phyloP scores from a whole-genome alignment of 2,329 filamentous ascomycete species.

The Leptoxyphium fumago region DNA sequence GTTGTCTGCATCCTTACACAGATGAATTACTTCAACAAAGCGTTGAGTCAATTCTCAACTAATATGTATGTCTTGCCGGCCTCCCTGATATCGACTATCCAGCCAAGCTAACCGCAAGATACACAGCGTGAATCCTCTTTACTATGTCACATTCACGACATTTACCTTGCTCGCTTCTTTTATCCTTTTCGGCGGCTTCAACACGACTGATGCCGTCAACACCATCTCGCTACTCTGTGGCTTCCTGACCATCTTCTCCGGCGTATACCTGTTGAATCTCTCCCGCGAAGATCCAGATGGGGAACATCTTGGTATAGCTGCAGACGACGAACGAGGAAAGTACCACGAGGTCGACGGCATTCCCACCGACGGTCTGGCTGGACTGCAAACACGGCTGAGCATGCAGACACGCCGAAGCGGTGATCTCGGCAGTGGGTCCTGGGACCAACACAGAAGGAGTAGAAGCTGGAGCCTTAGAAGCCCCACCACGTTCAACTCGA shows the following conservation, averaged over 20 bases:
- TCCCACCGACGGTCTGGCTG: constrained; percentile 81
- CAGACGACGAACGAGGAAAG: constrained; percentile 32
- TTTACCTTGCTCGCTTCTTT: constrained; percentile 89
- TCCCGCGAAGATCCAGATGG: constrained; percentile 83
- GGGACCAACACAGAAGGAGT: constrained; percentile 38
- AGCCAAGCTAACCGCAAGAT: not conserved
- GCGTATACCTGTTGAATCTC: constrained; percentile 92
- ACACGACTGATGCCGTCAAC: constrained; percentile 81
- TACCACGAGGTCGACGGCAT: constrained; percentile 52
- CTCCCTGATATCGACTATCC: not conserved
- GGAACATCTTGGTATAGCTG: constrained; percentile 42
- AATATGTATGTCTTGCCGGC: constrained; percentile 58
- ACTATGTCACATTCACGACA: constrained; percentile 96
- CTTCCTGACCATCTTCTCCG: constrained; percentile 88
- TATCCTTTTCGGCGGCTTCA: constrained; percentile 91
- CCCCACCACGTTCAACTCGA: constrained; percentile 37
- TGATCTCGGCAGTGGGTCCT: constrained; percentile 20
- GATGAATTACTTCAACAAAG: constrained; percentile 99
- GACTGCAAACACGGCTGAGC: constrained; percentile 75
- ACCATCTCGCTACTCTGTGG: constrained; percentile 84
- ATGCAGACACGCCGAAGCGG: constrained; percentile 76
- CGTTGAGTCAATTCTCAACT: constrained; percentile 87
- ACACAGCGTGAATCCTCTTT: constrained; percentile 75
- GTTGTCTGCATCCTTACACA: constrained; percentile 90
- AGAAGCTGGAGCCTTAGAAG: constrained; percentile 18